Percentiles rank a stretch among this genome's conserved stretches.
These are phyloP conservation scores for Odontarrhena argentea DNA, from an alignment of 345 rosid genomes.

Conservation along the genomic window DNA sequence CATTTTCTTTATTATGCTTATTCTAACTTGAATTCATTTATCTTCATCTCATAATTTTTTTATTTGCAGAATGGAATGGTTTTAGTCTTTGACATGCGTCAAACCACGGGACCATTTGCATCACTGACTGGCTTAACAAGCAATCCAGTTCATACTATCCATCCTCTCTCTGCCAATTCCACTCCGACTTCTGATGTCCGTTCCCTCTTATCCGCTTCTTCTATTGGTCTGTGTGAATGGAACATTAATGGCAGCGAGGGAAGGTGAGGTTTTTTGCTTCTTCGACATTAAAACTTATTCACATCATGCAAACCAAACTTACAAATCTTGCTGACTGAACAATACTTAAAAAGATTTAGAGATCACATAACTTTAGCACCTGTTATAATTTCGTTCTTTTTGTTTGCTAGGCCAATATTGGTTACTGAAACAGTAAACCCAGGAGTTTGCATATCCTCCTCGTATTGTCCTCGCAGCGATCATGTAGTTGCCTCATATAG, in stretches of 20 bases:
- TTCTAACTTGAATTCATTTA: background rate
- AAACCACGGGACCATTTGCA: conserved; percentile 62
- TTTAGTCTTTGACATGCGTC: conserved; percentile 79
- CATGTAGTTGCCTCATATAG: conserved; percentile 79
- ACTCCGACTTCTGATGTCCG: conserved; percentile 44
- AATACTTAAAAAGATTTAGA: background rate
- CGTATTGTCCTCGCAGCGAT: conserved; percentile 56
- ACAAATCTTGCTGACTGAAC: conserved; percentile 13
- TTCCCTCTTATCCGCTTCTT: conserved; percentile 74
- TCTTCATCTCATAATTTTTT: conserved; percentile 1
- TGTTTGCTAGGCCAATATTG: conserved; percentile 55
- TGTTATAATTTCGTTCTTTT: conserved; percentile 12
- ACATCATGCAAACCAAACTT: conserved; percentile 1
- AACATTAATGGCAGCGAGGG: conserved; percentile 52
- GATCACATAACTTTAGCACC: conserved; percentile 1
- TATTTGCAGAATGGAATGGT: conserved; percentile 68
- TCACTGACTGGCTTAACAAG: conserved; percentile 57
- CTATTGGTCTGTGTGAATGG: conserved; percentile 81
- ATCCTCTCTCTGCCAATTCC: conserved; percentile 48
- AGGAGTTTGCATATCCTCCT: conserved; percentile 83
- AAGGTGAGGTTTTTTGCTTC: conserved; percentile 51
- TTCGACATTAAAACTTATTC: conserved; percentile 9
- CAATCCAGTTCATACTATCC: conserved; percentile 79
- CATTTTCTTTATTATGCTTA: conserved; percentile 25
- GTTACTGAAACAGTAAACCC: conserved; percentile 57